Evolutionary conservation across 2,329 filamentous ascomycete genomes (phyloP).

Genomic region (Sphaceloma murrayae): DNA sequence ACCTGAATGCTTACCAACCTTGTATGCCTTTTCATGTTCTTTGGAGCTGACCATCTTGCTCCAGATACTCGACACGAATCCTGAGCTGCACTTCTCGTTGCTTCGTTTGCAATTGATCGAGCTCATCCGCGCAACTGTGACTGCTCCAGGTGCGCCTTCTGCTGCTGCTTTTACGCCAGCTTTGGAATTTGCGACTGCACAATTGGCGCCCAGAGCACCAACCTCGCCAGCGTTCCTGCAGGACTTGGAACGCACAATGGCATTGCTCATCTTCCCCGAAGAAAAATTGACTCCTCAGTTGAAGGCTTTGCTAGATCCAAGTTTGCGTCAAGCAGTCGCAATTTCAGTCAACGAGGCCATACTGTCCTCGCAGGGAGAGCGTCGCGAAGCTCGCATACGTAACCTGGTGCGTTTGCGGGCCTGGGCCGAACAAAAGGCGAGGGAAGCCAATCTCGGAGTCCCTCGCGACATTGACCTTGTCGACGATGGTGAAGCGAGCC

Average conservation of each 20-base stretch:
- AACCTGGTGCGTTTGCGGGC: constrained; percentile 70
- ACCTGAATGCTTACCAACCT: constrained; percentile 17
- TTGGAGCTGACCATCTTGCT: constrained; percentile 12
- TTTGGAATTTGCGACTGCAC: constrained; percentile 74
- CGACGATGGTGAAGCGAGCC: constrained; percentile 23
- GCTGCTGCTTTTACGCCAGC: constrained; percentile 68
- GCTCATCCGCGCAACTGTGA: constrained; percentile 63
- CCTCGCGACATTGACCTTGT: constrained; percentile 34
- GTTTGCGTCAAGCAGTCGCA: constrained; percentile 73
- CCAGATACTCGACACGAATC: constrained; percentile 79
- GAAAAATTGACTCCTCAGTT: constrained; percentile 69
- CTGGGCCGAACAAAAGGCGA: constrained; percentile 67
- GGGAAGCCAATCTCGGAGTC: constrained; percentile 33
- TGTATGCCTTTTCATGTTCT: constrained; percentile 1
- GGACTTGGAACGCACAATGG: constrained; percentile 87
- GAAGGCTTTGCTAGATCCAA: constrained; percentile 65
- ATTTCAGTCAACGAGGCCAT: constrained; percentile 84
- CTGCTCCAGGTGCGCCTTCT: constrained; percentile 33
- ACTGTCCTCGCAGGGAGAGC: constrained; percentile 59
- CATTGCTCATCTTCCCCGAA: constrained; percentile 77
- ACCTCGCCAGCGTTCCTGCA: constrained; percentile 71
- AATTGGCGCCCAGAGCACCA: constrained; percentile 78
- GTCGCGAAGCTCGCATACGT: constrained; percentile 71
- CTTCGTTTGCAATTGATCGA: constrained; percentile 88
- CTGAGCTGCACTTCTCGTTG: constrained; percentile 77